phyloP scores from a whole-genome alignment of 768 basidiomycete genomes.

The Tephrocybe sp. region DNA sequence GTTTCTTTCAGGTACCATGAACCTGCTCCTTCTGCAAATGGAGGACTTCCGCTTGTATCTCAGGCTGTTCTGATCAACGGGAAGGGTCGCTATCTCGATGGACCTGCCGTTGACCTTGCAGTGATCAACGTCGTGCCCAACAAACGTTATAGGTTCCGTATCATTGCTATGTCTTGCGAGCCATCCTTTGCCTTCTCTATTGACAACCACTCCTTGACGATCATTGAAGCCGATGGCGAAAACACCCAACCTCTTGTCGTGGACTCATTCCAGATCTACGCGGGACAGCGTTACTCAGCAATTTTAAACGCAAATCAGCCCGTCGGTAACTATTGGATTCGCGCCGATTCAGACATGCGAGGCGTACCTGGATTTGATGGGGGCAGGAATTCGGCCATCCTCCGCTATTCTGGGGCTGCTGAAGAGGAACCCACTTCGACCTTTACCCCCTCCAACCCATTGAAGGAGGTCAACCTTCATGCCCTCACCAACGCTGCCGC shows the following conservation, averaged over 20 bases:
- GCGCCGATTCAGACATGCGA: slow-evolving; percentile 27
- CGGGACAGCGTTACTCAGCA: slow-evolving; percentile 29
- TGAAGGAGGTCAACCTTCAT: slow-evolving; percentile 41
- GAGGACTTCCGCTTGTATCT: background rate
- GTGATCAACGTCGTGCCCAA: slow-evolving; percentile 33
- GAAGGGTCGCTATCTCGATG: slow-evolving; percentile 31
- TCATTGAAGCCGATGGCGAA: slow-evolving; percentile 52
- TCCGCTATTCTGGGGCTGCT: slow-evolving; percentile 48
- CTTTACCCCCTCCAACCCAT: slow-evolving; percentile 19
- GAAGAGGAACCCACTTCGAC: slow-evolving; percentile 40
- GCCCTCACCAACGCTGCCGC: slow-evolving; percentile 27
- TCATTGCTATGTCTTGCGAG: slow-evolving; percentile 33
- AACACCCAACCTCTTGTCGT: slow-evolving; percentile 42
- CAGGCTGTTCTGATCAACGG: slow-evolving; percentile 33
- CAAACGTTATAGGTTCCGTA: slow-evolving; percentile 35
- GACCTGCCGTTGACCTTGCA: slow-evolving; percentile 23
- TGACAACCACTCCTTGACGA: slow-evolving; percentile 45
- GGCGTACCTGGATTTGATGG: slow-evolving; percentile 24
- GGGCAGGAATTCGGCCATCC: slow-evolving; percentile 49
- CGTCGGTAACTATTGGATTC: slow-evolving; percentile 52
- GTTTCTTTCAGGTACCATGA: background rate
- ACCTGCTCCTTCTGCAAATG: background rate
- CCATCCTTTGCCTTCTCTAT: slow-evolving; percentile 41
- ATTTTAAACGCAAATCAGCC: slow-evolving; percentile 46
- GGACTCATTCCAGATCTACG: slow-evolving; percentile 42